Evolutionary conservation across 1,284 basidiomycete genomes (phyloP).

Genomic region (Marasmius sp.): DNA sequence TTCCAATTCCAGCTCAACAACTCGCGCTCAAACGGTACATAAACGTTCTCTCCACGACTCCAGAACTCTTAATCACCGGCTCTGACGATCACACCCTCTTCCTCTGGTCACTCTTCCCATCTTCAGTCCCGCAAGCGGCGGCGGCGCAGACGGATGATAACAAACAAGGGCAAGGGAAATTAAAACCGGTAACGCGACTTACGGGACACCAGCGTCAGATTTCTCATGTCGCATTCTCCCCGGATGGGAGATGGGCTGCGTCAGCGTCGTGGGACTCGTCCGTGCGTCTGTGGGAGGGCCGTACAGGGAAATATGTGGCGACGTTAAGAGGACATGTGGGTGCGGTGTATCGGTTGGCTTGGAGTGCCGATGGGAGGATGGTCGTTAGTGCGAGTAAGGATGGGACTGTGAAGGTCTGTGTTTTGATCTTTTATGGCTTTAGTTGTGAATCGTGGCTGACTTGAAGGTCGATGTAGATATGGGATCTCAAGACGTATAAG

Average conservation of each 20-base stretch:
- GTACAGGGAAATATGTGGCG: slow-evolving; percentile 91
- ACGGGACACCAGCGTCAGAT: slow-evolving; percentile 97
- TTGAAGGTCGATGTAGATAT: slow-evolving; percentile 58
- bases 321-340: slow-evolving; percentile 93
- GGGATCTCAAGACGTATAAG: slow-evolving; percentile 95
- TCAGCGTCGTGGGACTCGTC: slow-evolving; percentile 92
- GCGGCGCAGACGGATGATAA: slow-evolving; percentile 17
- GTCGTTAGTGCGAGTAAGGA: slow-evolving; percentile 95
- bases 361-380: slow-evolving; percentile 93
- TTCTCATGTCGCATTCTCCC: slow-evolving; percentile 93
- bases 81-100: slow-evolving; percentile 96
- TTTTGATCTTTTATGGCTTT: slow-evolving; percentile 1
- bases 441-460: not conserved
- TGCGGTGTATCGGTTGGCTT: slow-evolving; percentile 91
- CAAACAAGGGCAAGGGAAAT: slow-evolving; percentile 43
- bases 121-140: slow-evolving; percentile 34
- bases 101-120: slow-evolving; percentile 81
- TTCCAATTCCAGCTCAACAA: slow-evolving; percentile 57
- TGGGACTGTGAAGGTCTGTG: slow-evolving; percentile 85
- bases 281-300: slow-evolving; percentile 92
- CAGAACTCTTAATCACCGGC: slow-evolving; percentile 89
- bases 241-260: slow-evolving; percentile 90
- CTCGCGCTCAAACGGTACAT: slow-evolving; percentile 78
- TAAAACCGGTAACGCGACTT: slow-evolving; percentile 85
- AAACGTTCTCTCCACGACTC: slow-evolving; percentile 61